Conservation (phyloP, 2,329 filamentous ascomycete species). For the Taxawa tesnikishii region DNA sequence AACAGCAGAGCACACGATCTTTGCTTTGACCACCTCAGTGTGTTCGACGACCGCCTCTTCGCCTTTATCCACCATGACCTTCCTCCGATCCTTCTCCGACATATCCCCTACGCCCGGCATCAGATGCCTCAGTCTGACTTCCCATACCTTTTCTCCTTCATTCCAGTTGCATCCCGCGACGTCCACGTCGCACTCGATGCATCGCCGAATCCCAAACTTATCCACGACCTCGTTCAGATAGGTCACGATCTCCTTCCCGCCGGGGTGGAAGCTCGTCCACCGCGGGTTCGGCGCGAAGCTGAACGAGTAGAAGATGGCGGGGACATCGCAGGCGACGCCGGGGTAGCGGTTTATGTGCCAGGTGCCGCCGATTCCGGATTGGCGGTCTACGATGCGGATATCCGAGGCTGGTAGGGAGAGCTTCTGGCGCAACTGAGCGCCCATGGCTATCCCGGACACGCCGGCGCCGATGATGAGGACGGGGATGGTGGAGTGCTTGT, state of each 20-base stretch:
- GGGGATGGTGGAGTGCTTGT: conserved; percentile 20
- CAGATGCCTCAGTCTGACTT: conserved; percentile 39
- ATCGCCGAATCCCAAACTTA: conserved; percentile 30
- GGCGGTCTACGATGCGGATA: conserved; percentile 48
- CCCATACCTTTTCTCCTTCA: conserved; percentile 42
- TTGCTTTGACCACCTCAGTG: conserved; percentile 40
- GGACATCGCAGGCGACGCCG: conserved; percentile 41
- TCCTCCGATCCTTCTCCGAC: conserved; percentile 32
- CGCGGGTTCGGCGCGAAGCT: conserved; percentile 41
- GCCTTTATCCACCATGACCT: conserved; percentile 31
- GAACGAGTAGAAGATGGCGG: conserved; percentile 44
- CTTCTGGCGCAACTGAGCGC: conserved; percentile 44
- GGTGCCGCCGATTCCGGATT: conserved; percentile 47
- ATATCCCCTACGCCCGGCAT: conserved; percentile 42
- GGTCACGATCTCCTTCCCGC: conserved; percentile 36
- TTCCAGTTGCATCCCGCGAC: conserved; percentile 41
- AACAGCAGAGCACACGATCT: conserved; percentile 42
- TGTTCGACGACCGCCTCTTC: conserved; percentile 34
- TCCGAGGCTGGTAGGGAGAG: conserved; percentile 40
- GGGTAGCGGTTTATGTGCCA: conserved; percentile 53
- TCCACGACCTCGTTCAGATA: conserved; percentile 26
- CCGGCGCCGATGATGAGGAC: conserved; percentile 49
- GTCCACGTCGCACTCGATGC: conserved; percentile 39
- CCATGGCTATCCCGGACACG: conserved; percentile 50
- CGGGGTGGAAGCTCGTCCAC: conserved; percentile 38